These are phyloP conservation scores for Lipomyces japonicus DNA, from an alignment of 805 yeast genomes.

Conservation along the genomic window DNA sequence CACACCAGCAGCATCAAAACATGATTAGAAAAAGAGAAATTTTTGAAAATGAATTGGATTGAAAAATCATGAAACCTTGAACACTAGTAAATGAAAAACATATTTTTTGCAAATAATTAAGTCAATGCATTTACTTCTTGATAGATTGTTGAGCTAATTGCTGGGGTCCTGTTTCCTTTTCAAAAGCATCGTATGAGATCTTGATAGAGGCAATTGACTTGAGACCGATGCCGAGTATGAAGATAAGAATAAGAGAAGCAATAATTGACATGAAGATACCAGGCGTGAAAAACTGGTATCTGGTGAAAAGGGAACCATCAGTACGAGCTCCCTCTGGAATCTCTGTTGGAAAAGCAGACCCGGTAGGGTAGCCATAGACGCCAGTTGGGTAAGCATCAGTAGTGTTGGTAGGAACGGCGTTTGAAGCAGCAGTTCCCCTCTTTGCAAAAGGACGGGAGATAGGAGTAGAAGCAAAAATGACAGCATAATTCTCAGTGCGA, in stretches of 20 bases:
- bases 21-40: neutral
- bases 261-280: constrained; percentile 76
- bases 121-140: constrained; percentile 14
- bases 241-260: constrained; percentile 58
- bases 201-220: constrained; percentile 67
- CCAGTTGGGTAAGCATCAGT: constrained; percentile 20
- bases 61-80: neutral
- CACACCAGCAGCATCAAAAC: neutral
- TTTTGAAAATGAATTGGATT: neutral
- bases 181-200: constrained; percentile 79
- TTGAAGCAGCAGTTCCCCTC: constrained; percentile 14
- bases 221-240: constrained; percentile 58
- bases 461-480: constrained; percentile 38
- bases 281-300: constrained; percentile 69
- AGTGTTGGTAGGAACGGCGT: constrained; percentile 8
- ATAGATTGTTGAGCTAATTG: constrained; percentile 7
- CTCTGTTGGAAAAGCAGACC: constrained; percentile 16
- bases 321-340: constrained; percentile 29
- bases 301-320: constrained; percentile 48
- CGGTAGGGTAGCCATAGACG: constrained; percentile 19
- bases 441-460: constrained; percentile 23
- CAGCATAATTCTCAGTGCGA: constrained; percentile 37
- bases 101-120: constrained; percentile 2
- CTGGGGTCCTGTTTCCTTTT: constrained; percentile 43
- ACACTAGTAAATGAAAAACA: neutral